Evolutionary conservation across 805 yeast species (phyloP), one percentile per base, ranked within the genome.

Genomic region (Sporopachydermia lactativora): DNA sequence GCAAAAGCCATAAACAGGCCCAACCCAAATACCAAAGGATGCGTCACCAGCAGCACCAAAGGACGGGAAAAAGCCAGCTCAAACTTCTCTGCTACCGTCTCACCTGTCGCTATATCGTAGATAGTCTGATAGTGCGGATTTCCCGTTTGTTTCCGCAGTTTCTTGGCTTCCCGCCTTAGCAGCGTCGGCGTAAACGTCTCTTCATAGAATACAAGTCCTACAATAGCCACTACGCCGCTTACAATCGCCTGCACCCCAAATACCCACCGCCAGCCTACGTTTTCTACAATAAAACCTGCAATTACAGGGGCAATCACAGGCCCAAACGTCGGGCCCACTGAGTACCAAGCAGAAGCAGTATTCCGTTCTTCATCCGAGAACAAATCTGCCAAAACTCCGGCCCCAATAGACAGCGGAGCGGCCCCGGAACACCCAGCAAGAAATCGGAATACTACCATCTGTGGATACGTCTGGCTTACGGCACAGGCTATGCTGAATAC

Each of bases 351-450:
- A 62, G 77, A 59, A 1, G 81, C 80, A 31, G 60, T 52, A 39
- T 70, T 73, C 40, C 84, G 64, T 24, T 69, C 64, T 38, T 61
- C 52, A 44, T 69, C 71, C 40, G 62, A 62, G 51, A 66, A 78
- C 45, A 78, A 50, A 50, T 79, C 86, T 15, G 81, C 75, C 35
- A 79, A 57, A 4, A 74, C 70, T 15, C 84, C 85, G 1, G 82
- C 81, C 17, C 82, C 83, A 5, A 77, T 77, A 37, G 77, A 73
- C 31, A 78, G 58, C 2, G 85, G 79, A 0, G 81, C 77, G 41
- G 78, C 70, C 4, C 81, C 82, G 40, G 76, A 73, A n/a, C 70
- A 54, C 2, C 86, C 86, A 2, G 81, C 79, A 1, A 78, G 52
- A 39, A 77, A 71, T 37, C 86, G 62, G 44, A 70, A 73, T 11